A percentile compares a stretch with the other conserved stretches of the same genome.
These are phyloP conservation scores for Lachancea dasiensis DNA, from an alignment of 805 yeast species.

Conservation along the genomic window DNA sequence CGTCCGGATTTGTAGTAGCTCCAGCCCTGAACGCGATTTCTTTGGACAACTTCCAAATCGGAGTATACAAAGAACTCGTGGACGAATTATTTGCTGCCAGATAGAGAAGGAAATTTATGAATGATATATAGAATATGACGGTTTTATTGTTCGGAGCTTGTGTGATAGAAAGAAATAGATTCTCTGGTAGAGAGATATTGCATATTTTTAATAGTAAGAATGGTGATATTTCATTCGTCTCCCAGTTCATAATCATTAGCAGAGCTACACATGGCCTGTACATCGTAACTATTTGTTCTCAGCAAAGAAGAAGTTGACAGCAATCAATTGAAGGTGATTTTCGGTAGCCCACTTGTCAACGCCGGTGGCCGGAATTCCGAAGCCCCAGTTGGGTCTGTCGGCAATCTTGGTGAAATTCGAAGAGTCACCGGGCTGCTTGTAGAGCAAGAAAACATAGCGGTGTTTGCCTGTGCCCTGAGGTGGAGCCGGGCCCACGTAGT, in stretches of 20 bases:
- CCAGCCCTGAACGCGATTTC: conserved; percentile 28
- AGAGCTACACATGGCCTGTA: too few relatives aligned
- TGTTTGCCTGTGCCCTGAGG: conserved; percentile 82
- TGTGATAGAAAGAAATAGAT: too few relatives aligned
- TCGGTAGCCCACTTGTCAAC: conserved; percentile 66
- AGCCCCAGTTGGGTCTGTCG: conserved; percentile 60
- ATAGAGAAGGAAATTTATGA: background rate
- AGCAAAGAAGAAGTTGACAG: conserved; percentile 81
- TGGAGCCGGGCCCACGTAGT: conserved; percentile 85
- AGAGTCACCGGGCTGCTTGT: conserved; percentile 46
- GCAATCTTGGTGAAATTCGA: conserved; percentile 16
- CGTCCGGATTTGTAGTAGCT: conserved; percentile 18
- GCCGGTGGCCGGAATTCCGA: conserved; percentile 74
- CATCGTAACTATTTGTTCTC: conserved; percentile 37
- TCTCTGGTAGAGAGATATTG: too few relatives aligned
- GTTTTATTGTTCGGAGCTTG: too few relatives aligned
- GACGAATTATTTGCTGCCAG: conserved; percentile 20
- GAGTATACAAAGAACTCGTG: conserved; percentile 32
- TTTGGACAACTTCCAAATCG: conserved; percentile 34
- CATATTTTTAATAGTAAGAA: too few relatives aligned
- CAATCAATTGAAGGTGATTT: conserved; percentile 58
- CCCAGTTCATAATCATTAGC: too few relatives aligned
- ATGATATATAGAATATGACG: conserved; percentile 2
- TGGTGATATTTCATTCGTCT: too few relatives aligned
- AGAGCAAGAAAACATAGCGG: conserved; percentile 74